phyloP scores from a whole-genome alignment of 1,139 yeast species.

The Debaryomyces coudertii region DNA sequence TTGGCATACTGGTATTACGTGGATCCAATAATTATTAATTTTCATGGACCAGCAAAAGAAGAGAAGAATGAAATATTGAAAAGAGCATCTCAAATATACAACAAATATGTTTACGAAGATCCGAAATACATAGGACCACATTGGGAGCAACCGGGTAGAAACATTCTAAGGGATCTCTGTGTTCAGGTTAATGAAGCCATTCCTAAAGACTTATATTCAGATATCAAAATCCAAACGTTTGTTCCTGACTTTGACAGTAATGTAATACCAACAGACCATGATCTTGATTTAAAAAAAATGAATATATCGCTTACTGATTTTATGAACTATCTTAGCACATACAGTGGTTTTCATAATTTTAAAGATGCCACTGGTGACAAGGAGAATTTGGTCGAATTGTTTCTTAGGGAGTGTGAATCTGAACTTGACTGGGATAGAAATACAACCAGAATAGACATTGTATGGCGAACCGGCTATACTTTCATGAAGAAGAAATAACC shows the following conservation, averaged over 20 bases:
- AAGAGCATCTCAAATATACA: constrained; percentile 30
- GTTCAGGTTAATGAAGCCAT: constrained; percentile 34
- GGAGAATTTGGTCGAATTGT: constrained; percentile 25
- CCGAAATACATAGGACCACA: constrained; percentile 41
- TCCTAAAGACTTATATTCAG: constrained; percentile 32
- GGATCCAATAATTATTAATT: constrained; percentile 42
- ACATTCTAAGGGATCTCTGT: constrained; percentile 32
- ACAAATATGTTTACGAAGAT: constrained; percentile 41
- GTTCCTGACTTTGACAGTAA: constrained; percentile 23
- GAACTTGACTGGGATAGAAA: constrained; percentile 36
- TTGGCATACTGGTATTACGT: constrained; percentile 50
- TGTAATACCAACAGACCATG: constrained; percentile 21
- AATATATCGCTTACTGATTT: constrained; percentile 28
- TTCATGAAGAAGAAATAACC: constrained; percentile 29
- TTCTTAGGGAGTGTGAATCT: constrained; percentile 27
- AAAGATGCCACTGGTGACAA: constrained; percentile 32
- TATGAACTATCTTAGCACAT: constrained; percentile 38
- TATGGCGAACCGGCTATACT: constrained; percentile 47
- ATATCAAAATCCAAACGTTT: constrained; percentile 31
- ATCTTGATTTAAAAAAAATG: constrained; percentile 29
- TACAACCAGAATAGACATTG: constrained; percentile 34
- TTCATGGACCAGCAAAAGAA: constrained; percentile 23
- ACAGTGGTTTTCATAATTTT: constrained; percentile 42
- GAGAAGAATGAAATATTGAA: constrained; percentile 24
- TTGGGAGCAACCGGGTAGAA: constrained; percentile 62